Evolutionary conservation across 73 alveolate species (phyloP).

Genomic region (Stentor coeruleus): DNA sequence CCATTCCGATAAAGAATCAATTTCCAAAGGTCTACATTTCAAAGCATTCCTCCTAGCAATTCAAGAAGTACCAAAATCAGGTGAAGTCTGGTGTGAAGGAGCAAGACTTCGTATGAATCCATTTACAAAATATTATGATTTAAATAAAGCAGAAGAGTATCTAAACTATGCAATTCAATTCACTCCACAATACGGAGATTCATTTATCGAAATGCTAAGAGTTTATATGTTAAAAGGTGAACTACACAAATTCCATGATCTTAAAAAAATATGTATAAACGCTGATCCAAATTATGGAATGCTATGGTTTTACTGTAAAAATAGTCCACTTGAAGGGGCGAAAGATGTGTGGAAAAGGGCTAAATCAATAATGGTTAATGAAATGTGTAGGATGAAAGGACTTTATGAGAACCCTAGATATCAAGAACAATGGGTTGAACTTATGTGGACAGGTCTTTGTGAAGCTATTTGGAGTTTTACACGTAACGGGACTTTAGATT

Average conservation of each 20-base stretch:
- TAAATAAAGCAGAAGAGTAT: conserved; percentile 48
- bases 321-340: conserved; percentile 45
- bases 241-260: conserved; percentile 30
- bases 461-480: neutral
- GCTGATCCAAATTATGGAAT: conserved; percentile 70
- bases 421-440: neutral
- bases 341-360: conserved; percentile 34
- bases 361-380: conserved; percentile 13
- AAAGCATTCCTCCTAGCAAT: conserved; percentile 37
- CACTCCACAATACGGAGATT: conserved; percentile 75
- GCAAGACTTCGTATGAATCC: conserved; percentile 58
- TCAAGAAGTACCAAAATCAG: conserved; percentile 65
- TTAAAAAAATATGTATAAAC: conserved; percentile 43
- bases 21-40: conserved; percentile 30
- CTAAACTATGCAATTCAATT: conserved; percentile 62
- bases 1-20: conserved; percentile 37
- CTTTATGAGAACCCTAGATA: neutral
- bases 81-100: conserved; percentile 83
- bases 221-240: conserved; percentile 35
- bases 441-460: neutral
- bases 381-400: conserved; percentile 6
- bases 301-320: conserved; percentile 65
- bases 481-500: neutral
- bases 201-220: conserved; percentile 52
- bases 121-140: conserved; percentile 35